Percentiles rank a stretch among this genome's conserved stretches.
Evolutionary conservation across 2,329 filamentous ascomycete species (phyloP).

Genomic region (Pseudocercospora musae): DNA sequence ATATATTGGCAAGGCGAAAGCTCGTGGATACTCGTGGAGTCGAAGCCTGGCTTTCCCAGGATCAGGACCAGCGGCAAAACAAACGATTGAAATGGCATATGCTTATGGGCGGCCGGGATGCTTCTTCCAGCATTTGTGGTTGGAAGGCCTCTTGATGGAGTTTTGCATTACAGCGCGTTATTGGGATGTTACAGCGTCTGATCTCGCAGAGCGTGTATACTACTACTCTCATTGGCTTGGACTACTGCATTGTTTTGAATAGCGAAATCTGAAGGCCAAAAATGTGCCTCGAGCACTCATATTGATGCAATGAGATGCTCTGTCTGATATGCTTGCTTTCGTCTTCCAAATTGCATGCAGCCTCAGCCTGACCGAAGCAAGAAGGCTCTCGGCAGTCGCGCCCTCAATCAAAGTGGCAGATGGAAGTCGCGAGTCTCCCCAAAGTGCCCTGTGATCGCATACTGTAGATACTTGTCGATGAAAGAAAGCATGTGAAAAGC

Average conservation of each 20-base stretch:
- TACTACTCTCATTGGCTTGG: constrained; percentile 4
- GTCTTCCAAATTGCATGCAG: background rate
- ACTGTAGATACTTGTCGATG: background rate
- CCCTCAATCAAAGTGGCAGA: background rate
- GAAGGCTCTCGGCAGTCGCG: background rate
- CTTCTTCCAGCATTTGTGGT: background rate
- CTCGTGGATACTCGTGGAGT: background rate
- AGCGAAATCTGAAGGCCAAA: background rate
- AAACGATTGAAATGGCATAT: background rate
- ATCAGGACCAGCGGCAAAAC: background rate
- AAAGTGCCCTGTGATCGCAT: background rate
- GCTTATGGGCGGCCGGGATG: background rate
- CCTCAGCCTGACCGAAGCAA: background rate
- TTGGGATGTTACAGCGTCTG: background rate
- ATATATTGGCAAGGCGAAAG: background rate
- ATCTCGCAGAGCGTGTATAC: constrained; percentile 1
- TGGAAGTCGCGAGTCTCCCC: background rate
- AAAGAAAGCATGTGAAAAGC: background rate
- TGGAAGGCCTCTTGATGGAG: background rate
- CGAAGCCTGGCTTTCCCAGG: background rate
- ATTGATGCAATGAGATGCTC: background rate
- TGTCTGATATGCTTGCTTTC: background rate
- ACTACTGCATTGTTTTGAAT: constrained; percentile 2
- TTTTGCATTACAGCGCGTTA: constrained; percentile 4
- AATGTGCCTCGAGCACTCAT: background rate